Evolutionary conservation across 805 yeast genomes (phyloP), one percentile per base, ranked within the genome.

Genomic region (Priceomyces medius): DNA sequence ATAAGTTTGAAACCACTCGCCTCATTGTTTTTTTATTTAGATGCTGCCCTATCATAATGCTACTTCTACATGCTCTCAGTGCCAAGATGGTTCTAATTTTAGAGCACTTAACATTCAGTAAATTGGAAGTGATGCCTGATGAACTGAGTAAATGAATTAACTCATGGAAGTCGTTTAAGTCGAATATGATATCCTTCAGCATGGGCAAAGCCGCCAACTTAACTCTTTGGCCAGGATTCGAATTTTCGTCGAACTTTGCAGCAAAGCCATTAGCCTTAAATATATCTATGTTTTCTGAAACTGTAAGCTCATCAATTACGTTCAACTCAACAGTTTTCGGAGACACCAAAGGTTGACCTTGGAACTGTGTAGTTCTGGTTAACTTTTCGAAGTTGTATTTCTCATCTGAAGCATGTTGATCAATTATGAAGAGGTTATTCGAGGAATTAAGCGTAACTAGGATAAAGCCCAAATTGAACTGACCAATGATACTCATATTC

Each of bases 361-460:
- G 56, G 7, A 66, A 55, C 34, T 79, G 75, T 47, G 90, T 80
- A 0, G 68, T 64, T 0, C 85, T 78, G 2, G 70, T 71, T 13
- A 66, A 60, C 37, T 68, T 70, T 59, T 93, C 99, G 66, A 88
- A 93, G 60, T 93, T 93, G 67, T 55, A 88, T 51, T 90, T 93
- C 55, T 93, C 99, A 65, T 93, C 99, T 49, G 96, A 86, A 1
- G 99, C 99, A 66, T 93, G 99, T 61, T 93, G 99, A 59, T 93
- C 99, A 36, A 93, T 75, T 24, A 93, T 90, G 53, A 93, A 90
- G 23, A 91, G 53, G 55, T 88, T 88, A 19, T 56, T 58, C 3
- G 44, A 43, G 35, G 60, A 61, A 18, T 63, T 60, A 38, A 81
- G 70, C 2, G 78, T 74, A 0, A 87, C 93, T 14, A 90, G 58